Evolutionary conservation across 2,329 filamentous ascomycete genomes (phyloP), one percentile per base, ranked within the genome.

Genomic region (Ascochyta lentis): DNA sequence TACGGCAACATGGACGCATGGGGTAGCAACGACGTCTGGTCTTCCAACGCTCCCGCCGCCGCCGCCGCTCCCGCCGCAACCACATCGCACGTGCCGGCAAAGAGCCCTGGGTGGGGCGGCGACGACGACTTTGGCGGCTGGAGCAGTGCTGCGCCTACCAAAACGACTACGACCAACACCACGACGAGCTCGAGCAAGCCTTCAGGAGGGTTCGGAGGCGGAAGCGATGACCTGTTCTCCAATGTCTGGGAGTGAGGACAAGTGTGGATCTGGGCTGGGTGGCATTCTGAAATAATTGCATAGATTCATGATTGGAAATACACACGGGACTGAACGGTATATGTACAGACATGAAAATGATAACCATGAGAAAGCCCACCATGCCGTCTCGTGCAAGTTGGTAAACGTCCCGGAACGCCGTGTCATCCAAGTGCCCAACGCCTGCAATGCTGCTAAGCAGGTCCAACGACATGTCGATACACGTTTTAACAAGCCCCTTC

Each of bases 41-140:
- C 83, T 56, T 83, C 84, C 3, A 78, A 86, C 0, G 86, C 87
- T 9, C 80, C 88, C 7, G 82, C 84, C 9, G 79, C 83, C 13
- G 67, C 75, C 8, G 66, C 76, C 5, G 65, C 71, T 15, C 43
- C 75, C 8, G 66, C 74, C 1, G 53, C 75, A 3, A 58, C 66
- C 1, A 51, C 66, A 66, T 45, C 58, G 10, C 79, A 78, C 71
- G 78, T 66, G 57, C 78, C 63, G 66, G 78, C 63, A 61, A 81
- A 71, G 74, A 80, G 54, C 45, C 75, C 85, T 27, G 82, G 85
- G 1, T 83, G 83, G 63, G 88, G 89, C 23, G 72, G 75, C 16
- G 89, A 91, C 0, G 94, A 98, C 76, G 94, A 98, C 71, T 98
- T 97, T 79, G 94, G 94, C 19, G 93, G 94, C 12, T 98, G 94